Percentiles rank a stretch among this genome's conserved stretches.
phyloP scores from a whole-genome alignment of 148 eudicot genomes.

The Camellia japonica region DNA sequence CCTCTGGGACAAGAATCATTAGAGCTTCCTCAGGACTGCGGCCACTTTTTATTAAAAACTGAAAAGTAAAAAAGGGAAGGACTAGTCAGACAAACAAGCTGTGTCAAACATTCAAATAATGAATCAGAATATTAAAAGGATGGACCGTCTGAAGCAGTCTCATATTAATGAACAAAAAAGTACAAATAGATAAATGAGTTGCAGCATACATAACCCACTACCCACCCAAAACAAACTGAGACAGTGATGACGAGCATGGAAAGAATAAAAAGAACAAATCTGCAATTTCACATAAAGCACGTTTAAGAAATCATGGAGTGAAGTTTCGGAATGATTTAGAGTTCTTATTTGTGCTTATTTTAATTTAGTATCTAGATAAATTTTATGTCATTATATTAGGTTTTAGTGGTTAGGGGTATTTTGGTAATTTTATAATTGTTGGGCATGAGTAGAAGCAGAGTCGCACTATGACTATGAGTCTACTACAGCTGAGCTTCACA shows the following conservation, averaged over 20 bases:
- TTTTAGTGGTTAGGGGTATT: too few relatives aligned
- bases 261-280: too few relatives aligned
- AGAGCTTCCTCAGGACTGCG: constrained; percentile 89
- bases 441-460: too few relatives aligned
- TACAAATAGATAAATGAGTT: background rate
- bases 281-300: too few relatives aligned
- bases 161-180: background rate
- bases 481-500: too few relatives aligned
- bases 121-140: background rate
- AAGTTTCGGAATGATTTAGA: too few relatives aligned
- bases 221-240: background rate
- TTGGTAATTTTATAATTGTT: too few relatives aligned
- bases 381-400: too few relatives aligned
- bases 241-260: background rate
- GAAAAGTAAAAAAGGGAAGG: constrained; percentile 17
- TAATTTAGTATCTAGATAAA: too few relatives aligned
- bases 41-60: constrained; percentile 96
- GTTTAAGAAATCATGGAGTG: too few relatives aligned
- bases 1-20: constrained; percentile 99
- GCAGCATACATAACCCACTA: background rate
- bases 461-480: too few relatives aligned
- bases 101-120: constrained; percentile 12
- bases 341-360: too few relatives aligned
- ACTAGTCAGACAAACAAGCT: background rate
- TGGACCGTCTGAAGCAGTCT: background rate